Evolutionary conservation across 140 eudicot genomes (phyloP), one percentile per base, ranked within the genome.

Genomic region (Eryngium alpinum): DNA sequence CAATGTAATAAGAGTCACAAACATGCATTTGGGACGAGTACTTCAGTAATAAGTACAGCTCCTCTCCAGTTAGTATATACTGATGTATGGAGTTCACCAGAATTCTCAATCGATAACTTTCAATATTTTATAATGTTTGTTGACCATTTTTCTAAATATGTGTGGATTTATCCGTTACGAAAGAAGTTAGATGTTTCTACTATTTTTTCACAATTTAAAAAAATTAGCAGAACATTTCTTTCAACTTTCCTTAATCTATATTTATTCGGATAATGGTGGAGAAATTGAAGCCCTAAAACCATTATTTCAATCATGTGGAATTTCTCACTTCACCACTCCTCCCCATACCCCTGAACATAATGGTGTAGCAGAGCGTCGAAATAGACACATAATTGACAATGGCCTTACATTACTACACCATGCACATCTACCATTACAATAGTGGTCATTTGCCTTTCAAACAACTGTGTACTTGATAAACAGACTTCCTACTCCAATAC

Each of bases 381-480:
- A 74, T 74, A 14, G 51, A 7, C 78, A 74, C 49, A 29, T 74
- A 9, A 29, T 33, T 74, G 60, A 74, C 15, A 38, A 0, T 9
- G 29, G 78, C 28, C 57, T 74, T 74, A 19, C 78, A 25, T 12
- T 74, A 10, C 78, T 74, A 25, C 78, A 50, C 52, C 57, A 76
- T 76, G 79, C 79, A 15, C 28, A 43, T 44, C 32, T 76, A 21
- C 79, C 65, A 22, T 34, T 50, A 16, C 46, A 59, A 19, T 76
- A 44, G n/a, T 76, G 44, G 79, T 76, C 79, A 44, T 62, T 44
- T 43, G 79, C 65, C 56, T 76, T 76, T 62, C 6, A 76, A 76
- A 10, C 65, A 32, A 3, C n/a, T 7, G 79, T 76, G 11, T 50
- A 76, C 31, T 62, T 76, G 16, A 76, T 49, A 22, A 50, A 76